phyloP scores from a whole-genome alignment of 345 rosid species.

The Eucalyptus guilfoylei region DNA sequence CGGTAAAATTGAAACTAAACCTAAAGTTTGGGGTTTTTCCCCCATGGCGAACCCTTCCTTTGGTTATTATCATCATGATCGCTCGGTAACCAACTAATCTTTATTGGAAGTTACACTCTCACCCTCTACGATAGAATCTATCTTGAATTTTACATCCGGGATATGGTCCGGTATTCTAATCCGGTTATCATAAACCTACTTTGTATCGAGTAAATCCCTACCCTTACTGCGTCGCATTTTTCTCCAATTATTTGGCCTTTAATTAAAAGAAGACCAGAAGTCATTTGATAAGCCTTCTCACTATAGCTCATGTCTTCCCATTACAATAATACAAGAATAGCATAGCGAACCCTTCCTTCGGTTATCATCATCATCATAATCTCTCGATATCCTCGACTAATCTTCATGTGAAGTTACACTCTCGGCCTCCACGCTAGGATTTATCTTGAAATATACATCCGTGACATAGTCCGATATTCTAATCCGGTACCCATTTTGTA shows the following conservation, averaged over 20 bases:
- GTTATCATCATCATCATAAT: background rate
- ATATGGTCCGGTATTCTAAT: background rate
- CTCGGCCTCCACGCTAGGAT: background rate
- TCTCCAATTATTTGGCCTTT: background rate
- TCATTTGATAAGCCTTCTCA: background rate
- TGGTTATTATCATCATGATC: background rate
- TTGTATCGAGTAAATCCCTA: background rate
- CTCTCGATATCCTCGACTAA: background rate
- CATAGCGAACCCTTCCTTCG: background rate
- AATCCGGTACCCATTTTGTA: background rate
- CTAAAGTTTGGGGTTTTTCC: too few species aligned
- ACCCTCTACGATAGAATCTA: background rate
- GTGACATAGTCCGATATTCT: background rate
- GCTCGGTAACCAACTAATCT: background rate
- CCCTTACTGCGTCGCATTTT: background rate
- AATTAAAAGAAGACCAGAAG: background rate
- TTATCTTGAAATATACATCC: background rate
- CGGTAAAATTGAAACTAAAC: too few species aligned
- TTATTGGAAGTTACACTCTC: background rate
- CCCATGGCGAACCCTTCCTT: background rate
- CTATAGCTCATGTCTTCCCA: background rate
- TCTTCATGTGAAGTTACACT: background rate
- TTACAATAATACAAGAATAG: background rate
- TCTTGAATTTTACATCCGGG: background rate
- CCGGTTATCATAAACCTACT: background rate